Percentiles rank a stretch among this genome's conserved stretches.
Conservation (phyloP, 108 stramenopile genomes). For the Epipyxis sp. region DNA sequence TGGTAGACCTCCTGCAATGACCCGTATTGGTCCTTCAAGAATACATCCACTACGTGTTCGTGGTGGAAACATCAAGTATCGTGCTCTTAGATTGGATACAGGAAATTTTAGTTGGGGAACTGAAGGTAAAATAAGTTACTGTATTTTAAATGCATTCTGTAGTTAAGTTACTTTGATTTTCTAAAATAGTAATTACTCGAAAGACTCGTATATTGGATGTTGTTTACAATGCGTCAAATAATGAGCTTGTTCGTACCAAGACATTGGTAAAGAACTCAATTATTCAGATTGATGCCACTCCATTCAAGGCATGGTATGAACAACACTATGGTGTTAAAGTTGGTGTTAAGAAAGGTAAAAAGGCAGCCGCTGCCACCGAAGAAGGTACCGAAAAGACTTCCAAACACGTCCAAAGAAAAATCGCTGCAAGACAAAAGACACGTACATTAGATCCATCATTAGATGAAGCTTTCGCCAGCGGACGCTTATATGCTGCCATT, state of each 20-base stretch:
- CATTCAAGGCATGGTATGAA: constrained; percentile 98
- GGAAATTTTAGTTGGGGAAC: constrained; percentile 99
- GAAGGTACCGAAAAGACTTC: constrained; percentile 66
- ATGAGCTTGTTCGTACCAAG: constrained; percentile 99
- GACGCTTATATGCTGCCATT: constrained; percentile 92
- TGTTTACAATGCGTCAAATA: constrained; percentile 98
- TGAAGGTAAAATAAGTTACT: constrained; percentile 64
- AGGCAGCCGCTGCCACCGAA: constrained; percentile 50
- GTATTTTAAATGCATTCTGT: background rate
- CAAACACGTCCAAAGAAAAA: constrained; percentile 67
- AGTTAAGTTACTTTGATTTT: constrained; percentile 8
- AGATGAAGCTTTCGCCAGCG: constrained; percentile 91
- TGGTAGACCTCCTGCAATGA: constrained; percentile 95
- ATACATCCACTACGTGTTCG: constrained; percentile 82
- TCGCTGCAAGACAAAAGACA: constrained; percentile 74
- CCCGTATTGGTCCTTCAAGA: constrained; percentile 92
- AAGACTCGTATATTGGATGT: constrained; percentile 99
- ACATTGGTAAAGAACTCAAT: constrained; percentile 98
- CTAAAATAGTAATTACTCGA: constrained; percentile 70
- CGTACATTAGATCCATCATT: constrained; percentile 77
- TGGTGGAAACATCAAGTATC: constrained; percentile 94
- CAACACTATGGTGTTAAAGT: constrained; percentile 91
- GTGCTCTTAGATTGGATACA: constrained; percentile 87
- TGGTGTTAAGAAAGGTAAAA: constrained; percentile 87
- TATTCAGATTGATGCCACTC: constrained; percentile 92